Evolutionary conservation across 768 basidiomycete species (phyloP).

Genomic region (Guyanaporus albipodus): DNA sequence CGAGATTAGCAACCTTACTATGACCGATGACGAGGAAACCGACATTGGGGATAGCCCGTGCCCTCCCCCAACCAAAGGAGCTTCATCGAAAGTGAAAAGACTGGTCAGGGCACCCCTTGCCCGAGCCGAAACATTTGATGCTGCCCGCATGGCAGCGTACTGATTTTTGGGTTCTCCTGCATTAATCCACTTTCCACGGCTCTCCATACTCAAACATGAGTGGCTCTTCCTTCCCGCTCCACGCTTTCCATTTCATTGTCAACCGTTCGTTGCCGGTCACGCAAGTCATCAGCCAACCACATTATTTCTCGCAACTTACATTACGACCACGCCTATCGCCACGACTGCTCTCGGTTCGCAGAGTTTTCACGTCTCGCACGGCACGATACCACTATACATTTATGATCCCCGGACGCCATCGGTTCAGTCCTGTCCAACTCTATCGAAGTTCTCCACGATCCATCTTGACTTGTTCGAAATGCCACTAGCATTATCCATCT

Average conservation of each 20-base stretch:
- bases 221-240: neutral
- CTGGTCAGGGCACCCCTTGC: conserved; percentile 43
- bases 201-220: conserved; percentile 1
- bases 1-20: conserved; percentile 60
- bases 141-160: conserved; percentile 48
- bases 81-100: conserved; percentile 57
- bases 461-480: conserved; percentile 14
- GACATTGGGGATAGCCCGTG: conserved; percentile 87
- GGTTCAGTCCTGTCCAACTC: conserved; percentile 10
- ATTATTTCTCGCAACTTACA: conserved; percentile 2
- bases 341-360: conserved; percentile 12
- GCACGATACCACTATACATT: conserved; percentile 13
- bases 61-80: conserved; percentile 66
- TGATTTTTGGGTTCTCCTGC: conserved; percentile 27
- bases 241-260: conserved; percentile 7
- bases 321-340: conserved; percentile 9
- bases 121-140: conserved; percentile 69
- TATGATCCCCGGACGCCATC: conserved; percentile 14
- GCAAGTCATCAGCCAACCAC: conserved; percentile 4
- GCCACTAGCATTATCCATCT: conserved; percentile 16
- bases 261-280: conserved; percentile 5
- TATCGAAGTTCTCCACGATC: conserved; percentile 6
- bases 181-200: neutral
- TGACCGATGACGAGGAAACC: conserved; percentile 71
- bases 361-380: conserved; percentile 11